Base-by-base conservation (phyloP, 495 filamentous ascomycete genomes). In the Xylaria scruposa region DNA sequence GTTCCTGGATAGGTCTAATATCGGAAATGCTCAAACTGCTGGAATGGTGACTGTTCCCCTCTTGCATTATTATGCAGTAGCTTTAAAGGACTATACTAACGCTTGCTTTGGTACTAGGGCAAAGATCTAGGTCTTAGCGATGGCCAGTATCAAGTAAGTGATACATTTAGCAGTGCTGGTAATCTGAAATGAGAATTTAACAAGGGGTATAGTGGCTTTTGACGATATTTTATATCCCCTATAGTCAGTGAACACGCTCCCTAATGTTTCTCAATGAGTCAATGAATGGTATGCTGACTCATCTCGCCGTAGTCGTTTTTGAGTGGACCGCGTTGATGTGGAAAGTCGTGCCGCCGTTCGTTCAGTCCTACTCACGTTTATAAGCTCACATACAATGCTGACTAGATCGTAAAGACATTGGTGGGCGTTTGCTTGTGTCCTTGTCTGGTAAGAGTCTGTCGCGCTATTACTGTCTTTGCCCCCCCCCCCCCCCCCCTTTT, bases 181-280 rank as follows among this genome's bases (percentile, higher is more conserved):
- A 42, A 6, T 44, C 12, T 60, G 7, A 31, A 49, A 10, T 13
- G 5, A 19, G 21, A 10, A 12, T 9, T 47, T 70, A 64, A 70
- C 68, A 29, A 13, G 33, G n/a, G 0, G 21, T 56, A 1, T 21
- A 90, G 73, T 97, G 92, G 92, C 83, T 95, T 21, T 81, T 95
- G 58, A 94, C 91, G 0, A 90, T 93, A 44, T 96, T 95, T 75
- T 95, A 95, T 75, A 91, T 90, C 26, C 81, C 86, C 2, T 90
- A 90, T 70, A 89, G 80, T 83, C 46, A 70, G 68, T 64, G 63
- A 47, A 75, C 31, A 74, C 61, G 67, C 68, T 21, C 29, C 68
- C 69, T 21, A 10, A 15, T n/a, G 15, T 33, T 19, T 17, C 1
- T 46, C 21, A 58, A 10, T 40, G 2, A 60, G 17, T 6, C 40